Evolutionary conservation across 257 asterid species (phyloP), one percentile per base, ranked within the genome.

Genomic region (Capsicum chinense): DNA sequence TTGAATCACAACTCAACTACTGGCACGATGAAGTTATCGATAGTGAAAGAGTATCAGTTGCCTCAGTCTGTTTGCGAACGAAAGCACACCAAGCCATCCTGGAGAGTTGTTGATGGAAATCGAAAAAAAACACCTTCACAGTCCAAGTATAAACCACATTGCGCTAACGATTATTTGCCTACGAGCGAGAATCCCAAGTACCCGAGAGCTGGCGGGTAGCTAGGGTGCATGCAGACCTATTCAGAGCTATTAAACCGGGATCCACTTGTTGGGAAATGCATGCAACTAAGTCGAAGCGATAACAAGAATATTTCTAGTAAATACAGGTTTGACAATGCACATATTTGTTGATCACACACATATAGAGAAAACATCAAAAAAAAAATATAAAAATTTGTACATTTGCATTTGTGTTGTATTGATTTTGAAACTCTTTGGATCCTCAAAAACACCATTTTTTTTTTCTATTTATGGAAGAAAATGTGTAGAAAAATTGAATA

Each of bases 21-120:
- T 0, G 93, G 92, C 19, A 86, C 48, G 58, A 85, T 91, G 69
- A 89, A 89, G 79, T 50, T 91, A 17, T 83, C 83, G 5, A 79
- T 91, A 11, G 93, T 88, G 60, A 85, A 81, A 79, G 84, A 86
- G 21, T 84, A 87, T 21, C 91, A 88, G 57, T 52, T 89, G 35
- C 92, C 89, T 54, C 82, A 52, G 9, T 26, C 3, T 52, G 26
- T 14, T 14, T 39, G 11, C 1, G 82, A 78, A 54, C 82, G 64
- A 54, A 78, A 54, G 64, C 54, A 54, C 82, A 4, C 50, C 8
- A 78, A 54, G 64, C 44, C 82, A 54, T 78, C 48, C 33, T 78
- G 82, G 82, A 78, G 64, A 26, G 82, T 78, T 54, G 82, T 78
- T 3, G 64, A 78, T 78, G 64, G 19, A 64, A 78, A 78, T 78